Percentiles rank a stretch among this genome's conserved stretches.
Conservation (phyloP, 306 rosid genomes). For the Sicyos baderoa region DNA sequence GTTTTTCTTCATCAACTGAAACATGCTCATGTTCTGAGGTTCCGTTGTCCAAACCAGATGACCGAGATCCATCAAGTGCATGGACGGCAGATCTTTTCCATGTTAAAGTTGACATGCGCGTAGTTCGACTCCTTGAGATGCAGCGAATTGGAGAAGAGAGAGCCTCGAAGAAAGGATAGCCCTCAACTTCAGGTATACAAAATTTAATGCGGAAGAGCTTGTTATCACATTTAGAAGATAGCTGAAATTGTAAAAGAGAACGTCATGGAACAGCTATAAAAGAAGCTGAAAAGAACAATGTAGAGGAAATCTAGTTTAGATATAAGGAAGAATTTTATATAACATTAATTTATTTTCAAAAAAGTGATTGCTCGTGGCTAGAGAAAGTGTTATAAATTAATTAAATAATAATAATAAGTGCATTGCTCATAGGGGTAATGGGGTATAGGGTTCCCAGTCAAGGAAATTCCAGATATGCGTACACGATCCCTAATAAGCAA, state of each 20-base stretch:
- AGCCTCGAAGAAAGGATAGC: slow-evolving; percentile 61
- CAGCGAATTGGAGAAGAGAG: slow-evolving; percentile 69
- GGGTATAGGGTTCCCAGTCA: not conserved
- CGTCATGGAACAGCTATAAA: slow-evolving; percentile 25
- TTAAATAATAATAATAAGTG: not conserved
- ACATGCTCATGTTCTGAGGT: slow-evolving; percentile 35
- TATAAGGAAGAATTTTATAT: not conserved
- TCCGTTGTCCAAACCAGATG: slow-evolving; percentile 39
- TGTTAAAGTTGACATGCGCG: slow-evolving; percentile 45
- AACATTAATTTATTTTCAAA: not conserved
- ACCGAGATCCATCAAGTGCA: slow-evolving; percentile 32
- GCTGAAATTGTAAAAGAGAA: slow-evolving; percentile 46
- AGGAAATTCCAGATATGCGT: not conserved
- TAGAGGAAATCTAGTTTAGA: not conserved
- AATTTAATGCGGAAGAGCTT: slow-evolving; percentile 69
- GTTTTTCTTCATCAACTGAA: slow-evolving; percentile 38
- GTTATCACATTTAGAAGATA: slow-evolving; percentile 86
- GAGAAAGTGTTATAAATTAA: not conserved
- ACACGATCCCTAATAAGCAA: not conserved
- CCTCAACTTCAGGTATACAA: slow-evolving; percentile 43
- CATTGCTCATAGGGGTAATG: not conserved
- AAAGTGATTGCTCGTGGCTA: not conserved
- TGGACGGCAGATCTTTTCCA: slow-evolving; percentile 59
- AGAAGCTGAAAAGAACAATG: not conserved
- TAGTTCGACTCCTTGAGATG: slow-evolving; percentile 64